Percentiles rank a stretch among this genome's conserved stretches.
Conservation (phyloP, 2,329 filamentous ascomycete species). For the Xylariales sp. region DNA sequence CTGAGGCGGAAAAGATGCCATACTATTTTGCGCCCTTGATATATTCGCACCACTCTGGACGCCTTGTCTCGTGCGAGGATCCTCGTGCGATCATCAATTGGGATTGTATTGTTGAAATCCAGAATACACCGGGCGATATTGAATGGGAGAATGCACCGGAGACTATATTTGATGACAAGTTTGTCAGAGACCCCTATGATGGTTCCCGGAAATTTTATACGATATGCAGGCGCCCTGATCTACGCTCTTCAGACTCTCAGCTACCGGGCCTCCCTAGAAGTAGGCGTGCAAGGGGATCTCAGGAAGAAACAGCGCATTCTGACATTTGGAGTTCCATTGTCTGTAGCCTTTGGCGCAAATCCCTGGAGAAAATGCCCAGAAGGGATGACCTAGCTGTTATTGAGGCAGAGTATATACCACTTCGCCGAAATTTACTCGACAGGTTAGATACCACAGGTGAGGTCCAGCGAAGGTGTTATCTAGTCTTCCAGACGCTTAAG, state of each 20-base stretch:
- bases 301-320: conserved; percentile 48
- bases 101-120: conserved; percentile 61
- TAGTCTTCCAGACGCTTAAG: conserved; percentile 80
- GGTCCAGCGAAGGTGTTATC: conserved; percentile 65
- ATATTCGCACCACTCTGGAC: conserved; percentile 46
- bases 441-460: conserved; percentile 67
- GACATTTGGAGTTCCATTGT: conserved; percentile 87
- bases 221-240: conserved; percentile 63
- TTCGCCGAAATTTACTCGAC: conserved; percentile 87
- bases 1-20: conserved; percentile 71
- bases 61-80: conserved; percentile 35
- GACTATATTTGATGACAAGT: conserved; percentile 64
- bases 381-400: conserved; percentile 82
- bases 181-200: conserved; percentile 68
- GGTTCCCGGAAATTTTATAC: conserved; percentile 73
- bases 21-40: conserved; percentile 81
- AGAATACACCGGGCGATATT: conserved; percentile 48
- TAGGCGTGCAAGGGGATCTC: conserved; percentile 55
- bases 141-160: conserved; percentile 58
- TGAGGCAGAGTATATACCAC: conserved; percentile 76
- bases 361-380: conserved; percentile 64
- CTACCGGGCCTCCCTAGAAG: conserved; percentile 65
- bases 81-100: conserved; percentile 67
- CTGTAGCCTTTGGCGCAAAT: conserved; percentile 78
- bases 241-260: conserved; percentile 73